Conservation (phyloP, 192 early-diverging fungal genomes). For the Coemansia sp. region DNA sequence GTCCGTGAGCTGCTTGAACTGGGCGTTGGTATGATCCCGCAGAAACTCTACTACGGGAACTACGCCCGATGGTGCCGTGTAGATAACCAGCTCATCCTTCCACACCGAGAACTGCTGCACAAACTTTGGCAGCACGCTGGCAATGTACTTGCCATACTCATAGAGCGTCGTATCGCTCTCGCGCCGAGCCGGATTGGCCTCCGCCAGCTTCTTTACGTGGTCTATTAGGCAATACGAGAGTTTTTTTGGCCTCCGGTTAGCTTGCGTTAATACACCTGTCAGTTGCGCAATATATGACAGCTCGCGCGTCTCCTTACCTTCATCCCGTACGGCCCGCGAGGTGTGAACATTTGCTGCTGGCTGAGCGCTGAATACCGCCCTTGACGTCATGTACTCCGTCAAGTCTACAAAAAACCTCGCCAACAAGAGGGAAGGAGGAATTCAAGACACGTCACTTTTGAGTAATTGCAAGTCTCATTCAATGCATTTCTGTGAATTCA, state of each 20-base stretch:
- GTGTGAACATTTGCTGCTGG: constrained; percentile 34
- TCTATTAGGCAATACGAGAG: constrained; percentile 7
- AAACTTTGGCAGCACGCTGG: constrained; percentile 87
- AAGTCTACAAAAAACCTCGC: constrained; percentile 3
- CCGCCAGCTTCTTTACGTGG: constrained; percentile 31
- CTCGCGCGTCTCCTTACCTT: constrained; percentile 9
- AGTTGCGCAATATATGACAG: neutral
- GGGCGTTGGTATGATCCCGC: constrained; percentile 88
- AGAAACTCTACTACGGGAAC: constrained; percentile 85
- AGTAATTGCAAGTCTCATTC: neutral
- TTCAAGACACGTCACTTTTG: neutral
- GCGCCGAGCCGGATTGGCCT: constrained; percentile 41
- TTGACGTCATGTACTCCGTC: constrained; percentile 5
- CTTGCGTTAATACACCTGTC: neutral
- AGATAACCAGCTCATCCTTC: constrained; percentile 97
- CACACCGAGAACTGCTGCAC: constrained; percentile 97
- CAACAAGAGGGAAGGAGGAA: neutral
- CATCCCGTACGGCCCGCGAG: constrained; percentile 20
- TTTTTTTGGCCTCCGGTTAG: neutral
- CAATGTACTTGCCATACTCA: constrained; percentile 89
- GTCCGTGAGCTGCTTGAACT: constrained; percentile 93
- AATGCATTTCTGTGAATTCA: too few relatives aligned
- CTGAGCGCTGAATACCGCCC: neutral
- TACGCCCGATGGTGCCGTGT: constrained; percentile 84
- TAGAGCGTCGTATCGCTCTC: constrained; percentile 59